phyloP scores from a whole-genome alignment of 2,329 filamentous ascomycete species.

The Curvularia sp. region DNA sequence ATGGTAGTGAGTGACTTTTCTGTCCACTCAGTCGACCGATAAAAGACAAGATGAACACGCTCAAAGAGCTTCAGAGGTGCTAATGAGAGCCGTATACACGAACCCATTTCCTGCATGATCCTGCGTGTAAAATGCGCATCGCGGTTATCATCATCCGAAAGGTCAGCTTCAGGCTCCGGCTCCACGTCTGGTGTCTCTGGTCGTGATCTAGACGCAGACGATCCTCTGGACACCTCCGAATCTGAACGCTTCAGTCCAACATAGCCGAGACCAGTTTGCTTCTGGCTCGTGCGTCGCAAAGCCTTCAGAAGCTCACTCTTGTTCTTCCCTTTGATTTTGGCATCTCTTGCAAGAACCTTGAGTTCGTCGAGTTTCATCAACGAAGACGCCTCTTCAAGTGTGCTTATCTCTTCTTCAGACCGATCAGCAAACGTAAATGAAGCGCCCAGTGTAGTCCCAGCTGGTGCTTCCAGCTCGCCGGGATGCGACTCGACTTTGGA shows the following conservation, averaged over 20 bases:
- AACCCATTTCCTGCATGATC: constrained; percentile 77
- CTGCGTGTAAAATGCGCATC: constrained; percentile 78
- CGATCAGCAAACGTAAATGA: constrained; percentile 81
- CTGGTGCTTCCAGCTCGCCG: constrained; percentile 57
- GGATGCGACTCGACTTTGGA: constrained; percentile 51
- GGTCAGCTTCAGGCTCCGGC: constrained; percentile 35
- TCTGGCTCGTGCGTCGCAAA: constrained; percentile 75
- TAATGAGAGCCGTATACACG: constrained; percentile 81
- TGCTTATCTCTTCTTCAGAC: constrained; percentile 74
- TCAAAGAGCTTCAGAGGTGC: constrained; percentile 82
- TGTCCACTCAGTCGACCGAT: constrained; percentile 94
- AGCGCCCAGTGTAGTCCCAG: constrained; percentile 59
- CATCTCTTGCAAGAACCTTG: constrained; percentile 82
- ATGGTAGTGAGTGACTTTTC: constrained; percentile 96
- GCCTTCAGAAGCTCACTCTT: constrained; percentile 80
- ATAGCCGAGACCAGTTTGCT: constrained; percentile 77
- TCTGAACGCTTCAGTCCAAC: constrained; percentile 70
- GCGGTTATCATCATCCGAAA: constrained; percentile 63
- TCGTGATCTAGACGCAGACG: constrained; percentile 49
- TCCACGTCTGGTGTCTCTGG: constrained; percentile 47
- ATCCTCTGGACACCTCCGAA: constrained; percentile 62
- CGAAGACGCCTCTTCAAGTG: constrained; percentile 81
- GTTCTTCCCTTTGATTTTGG: constrained; percentile 84
- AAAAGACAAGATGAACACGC: constrained; percentile 93
- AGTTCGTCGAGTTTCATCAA: constrained; percentile 87